Evolutionary conservation across 495 filamentous ascomycete species (phyloP), one percentile per base, ranked within the genome.

Genomic region (Lasiosphaeris hirsuta): DNA sequence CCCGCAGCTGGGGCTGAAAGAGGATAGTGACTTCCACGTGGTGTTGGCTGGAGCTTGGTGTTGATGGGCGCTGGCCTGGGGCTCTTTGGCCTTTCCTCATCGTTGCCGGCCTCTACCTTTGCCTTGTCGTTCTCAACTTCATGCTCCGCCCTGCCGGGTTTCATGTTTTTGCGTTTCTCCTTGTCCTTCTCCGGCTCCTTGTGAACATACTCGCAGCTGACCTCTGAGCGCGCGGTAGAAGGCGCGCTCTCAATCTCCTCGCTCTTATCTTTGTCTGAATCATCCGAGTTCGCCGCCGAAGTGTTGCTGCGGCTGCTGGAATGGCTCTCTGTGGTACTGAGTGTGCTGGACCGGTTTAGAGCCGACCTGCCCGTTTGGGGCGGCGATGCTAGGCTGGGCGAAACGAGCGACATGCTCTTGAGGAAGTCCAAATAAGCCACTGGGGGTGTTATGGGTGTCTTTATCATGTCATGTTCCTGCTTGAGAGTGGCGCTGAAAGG

Each of bases 381-480:
- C 39, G 74, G 64, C 17, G 87, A 74, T 19, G 85, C 77, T 17
- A 70, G 59, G 43, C 62, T 57, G 2, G 89, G 89, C 10, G 88
- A 90, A 39, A 69, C 63, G 15, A 91, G 75, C 7, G 85, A 84
- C 74, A 80, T 78, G 57, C 71, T 65, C 65, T 90, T 90, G 53
- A 97, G 84, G 67, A 97, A 97, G 62, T 97, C 90, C 41, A 90
- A 88, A 67, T 97, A 97, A 52, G 93, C 91, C 4, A 80, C 77
- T 2, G 93, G 93, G 30, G 93, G 92, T n/a, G 88, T 94, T 73
- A 97, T 95, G 46, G 92, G 93, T 3, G 92, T 96, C 64, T 78
- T 78, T 51, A 73, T 72, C 33, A 74, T 66, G 46, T 70, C 70
- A 23, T 72, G 65, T 62, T 58, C 69, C 8, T 62, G 17, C 61